Base-by-base conservation (phyloP, 2,329 filamentous ascomycete genomes). In the Triangularia verruculosa region DNA sequence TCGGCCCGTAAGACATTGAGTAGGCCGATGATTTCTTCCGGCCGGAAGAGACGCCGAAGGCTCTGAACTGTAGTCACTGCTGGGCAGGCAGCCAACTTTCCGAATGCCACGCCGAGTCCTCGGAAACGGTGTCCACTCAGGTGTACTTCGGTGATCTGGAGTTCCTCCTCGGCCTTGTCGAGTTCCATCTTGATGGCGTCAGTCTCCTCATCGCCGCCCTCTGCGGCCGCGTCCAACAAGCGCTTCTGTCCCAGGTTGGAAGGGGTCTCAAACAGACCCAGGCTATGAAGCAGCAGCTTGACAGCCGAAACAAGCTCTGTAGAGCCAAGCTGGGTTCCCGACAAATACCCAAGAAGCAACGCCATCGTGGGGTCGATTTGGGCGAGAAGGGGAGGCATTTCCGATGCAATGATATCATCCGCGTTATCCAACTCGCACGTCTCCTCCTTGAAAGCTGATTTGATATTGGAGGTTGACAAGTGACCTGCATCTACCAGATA, bases 1-100 rank as follows among this genome's bases (percentile, higher is more conserved):
- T 93, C 89, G 67, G 89, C 82, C 62, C 90, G 86, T 28, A 94
- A 80, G 5, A 93, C 80, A 68, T 89, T 85, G 69, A 93, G 88
- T 60, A 94, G 82, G 34, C 87, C 87, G 11, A 92, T 79, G 24
- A 90, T 85, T 69, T 93, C 89, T 67, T 89, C 83, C 2, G 86
- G 87, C 56, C 83, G 82, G 64, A 92, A 84, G 27, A 83, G 83
- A 11, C 81, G 79, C 47, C 89, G 86, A 53, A 94, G 81, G 2
- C 85, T 84, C 60, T 83, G 81, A 55, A 89, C 84, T 51, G 90
- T 87, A 1, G 82, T 76, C 0, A 80, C 71, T 4, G 82, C 77
- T 4, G 90, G 86, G 68, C 90, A 89, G 22, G 83, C 82, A 72
- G 87, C 87, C 4, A 94, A 82, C 72, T 90, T 89, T 57, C 85